Base-by-base conservation (phyloP, 495 filamentous ascomycete species). In the Trypethelium eluteriae region DNA sequence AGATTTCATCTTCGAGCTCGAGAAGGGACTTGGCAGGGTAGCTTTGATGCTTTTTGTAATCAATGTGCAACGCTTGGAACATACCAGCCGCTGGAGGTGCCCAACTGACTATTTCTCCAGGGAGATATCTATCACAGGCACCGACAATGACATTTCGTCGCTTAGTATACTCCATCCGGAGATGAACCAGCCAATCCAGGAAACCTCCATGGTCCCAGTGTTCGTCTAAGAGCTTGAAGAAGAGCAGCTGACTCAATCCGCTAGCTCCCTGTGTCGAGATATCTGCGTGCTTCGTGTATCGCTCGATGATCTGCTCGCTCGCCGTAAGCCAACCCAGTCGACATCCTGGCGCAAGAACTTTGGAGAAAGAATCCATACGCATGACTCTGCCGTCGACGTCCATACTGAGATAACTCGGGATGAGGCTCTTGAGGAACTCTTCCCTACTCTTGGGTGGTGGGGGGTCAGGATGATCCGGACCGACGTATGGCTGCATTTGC, bases 151-250 rank as follows among this genome's bases (percentile, higher is more conserved):
- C 81, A 70, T 97, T 83, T 44, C 94, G 78, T 49, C 93, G 83
- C 67, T 79, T 75, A 18, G 93, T 94, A 72, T 98, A 98, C 74
- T 91, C 83, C 74, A 87, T 74, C n/a, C 92, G 83, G 62, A 98
- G 75, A 71, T 90, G 79, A 70, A 96, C 90, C 74, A 98, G 77
- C 94, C 94, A 98, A 70, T 89, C 82, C 11, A 98, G 72, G 74
- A 90, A 98, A 0, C 95, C 94, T n/a, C 81, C 79, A 74, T 98
- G 94, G 34, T 93, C 94, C 94, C 94, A 98, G 62, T 85, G 83
- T 75, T 96, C 92, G 65, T 98, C 94, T 7, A 98, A 80, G 66
- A 98, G 81, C 77, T 94, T 96, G 79, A 86, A 93, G 64, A 98
- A 75, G 7, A 93, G 78, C 34, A 94, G 78, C 77, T 98, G 94